A percentile compares a stretch with the other conserved stretches of the same genome.
These are phyloP conservation scores for Pythium chondricola DNA, from an alignment of 352 stramenopile species.

Conservation along the genomic window DNA sequence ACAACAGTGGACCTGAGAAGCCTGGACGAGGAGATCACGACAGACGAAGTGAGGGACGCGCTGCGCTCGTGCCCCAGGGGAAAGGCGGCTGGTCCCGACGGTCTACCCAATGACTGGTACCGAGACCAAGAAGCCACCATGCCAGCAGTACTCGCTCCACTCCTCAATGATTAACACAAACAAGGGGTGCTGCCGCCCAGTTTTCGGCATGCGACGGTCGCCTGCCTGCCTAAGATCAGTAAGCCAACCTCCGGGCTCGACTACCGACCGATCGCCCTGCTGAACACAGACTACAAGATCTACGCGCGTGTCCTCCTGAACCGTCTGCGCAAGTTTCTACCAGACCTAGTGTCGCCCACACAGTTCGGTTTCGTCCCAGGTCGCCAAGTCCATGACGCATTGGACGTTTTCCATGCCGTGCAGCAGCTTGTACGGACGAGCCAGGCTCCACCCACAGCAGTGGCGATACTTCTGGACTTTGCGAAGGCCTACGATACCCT, in stretches of 20 bases:
- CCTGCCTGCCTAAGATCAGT: background rate
- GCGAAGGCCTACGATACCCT: slow-evolving; percentile 1
- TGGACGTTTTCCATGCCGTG: background rate
- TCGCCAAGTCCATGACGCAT: too few relatives aligned
- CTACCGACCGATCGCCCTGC: slow-evolving; percentile 6
- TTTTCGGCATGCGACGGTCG: background rate
- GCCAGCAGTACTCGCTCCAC: background rate
- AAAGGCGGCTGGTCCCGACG: slow-evolving; percentile 11
- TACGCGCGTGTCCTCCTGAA: too few relatives aligned
- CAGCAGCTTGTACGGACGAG: background rate
- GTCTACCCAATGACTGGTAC: slow-evolving; percentile 15
- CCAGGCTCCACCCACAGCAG: background rate
- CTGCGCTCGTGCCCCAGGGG: slow-evolving; percentile 1
- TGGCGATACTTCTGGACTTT: slow-evolving; percentile 1
- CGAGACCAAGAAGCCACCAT: background rate
- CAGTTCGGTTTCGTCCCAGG: background rate
- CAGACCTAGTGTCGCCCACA: background rate
- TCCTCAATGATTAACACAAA: background rate
- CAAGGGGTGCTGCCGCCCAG: background rate
- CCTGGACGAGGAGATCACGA: too few relatives aligned
- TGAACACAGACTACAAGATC: slow-evolving; percentile 18
- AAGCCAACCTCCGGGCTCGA: background rate
- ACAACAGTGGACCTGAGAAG: too few relatives aligned
- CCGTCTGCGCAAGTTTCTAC: too few relatives aligned
- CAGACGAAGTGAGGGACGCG: background rate